Conservation (phyloP, 768 basidiomycete species). For the Lactarius pseudohatsudake region DNA sequence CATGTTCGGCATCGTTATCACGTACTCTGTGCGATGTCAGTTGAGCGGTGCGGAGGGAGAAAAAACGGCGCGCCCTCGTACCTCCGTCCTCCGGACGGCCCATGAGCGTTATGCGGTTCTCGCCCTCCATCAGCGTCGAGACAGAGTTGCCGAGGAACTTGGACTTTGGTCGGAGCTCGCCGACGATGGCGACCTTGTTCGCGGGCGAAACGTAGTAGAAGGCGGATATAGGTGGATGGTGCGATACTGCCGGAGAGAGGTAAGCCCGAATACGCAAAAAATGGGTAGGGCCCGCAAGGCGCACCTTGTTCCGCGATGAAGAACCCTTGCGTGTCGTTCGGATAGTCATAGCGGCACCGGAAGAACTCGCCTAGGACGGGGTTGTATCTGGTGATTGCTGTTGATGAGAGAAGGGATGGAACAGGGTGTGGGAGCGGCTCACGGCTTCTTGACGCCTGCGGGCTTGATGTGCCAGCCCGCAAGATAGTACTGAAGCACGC, state of each 20-base stretch:
- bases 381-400: constrained; percentile 61
- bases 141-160: constrained; percentile 97
- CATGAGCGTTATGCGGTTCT: constrained; percentile 83
- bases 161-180: constrained; percentile 93
- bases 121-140: constrained; percentile 94
- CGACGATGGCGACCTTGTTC: constrained; percentile 83
- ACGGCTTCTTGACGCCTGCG: constrained; percentile 99
- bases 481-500: constrained; percentile 91
- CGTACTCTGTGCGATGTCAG: constrained; percentile 54
- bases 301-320: constrained; percentile 95
- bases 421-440: constrained; percentile 37
- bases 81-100: constrained; percentile 85
- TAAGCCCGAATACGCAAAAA: background rate
- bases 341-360: constrained; percentile 91
- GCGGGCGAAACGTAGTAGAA: constrained; percentile 94
- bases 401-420: constrained; percentile 7
- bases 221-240: constrained; percentile 93
- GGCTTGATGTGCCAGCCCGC: constrained; percentile 99
- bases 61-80: constrained; percentile 31
- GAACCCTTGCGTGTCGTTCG: constrained; percentile 89
- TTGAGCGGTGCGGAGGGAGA: no score
- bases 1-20: constrained; percentile 98
- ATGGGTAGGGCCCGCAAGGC: constrained; percentile 18
- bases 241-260: constrained; percentile 63
- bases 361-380: constrained; percentile 98